These are phyloP conservation scores for Candolleomyces eurysporus DNA, from an alignment of 768 basidiomycete species.

Conservation along the genomic window DNA sequence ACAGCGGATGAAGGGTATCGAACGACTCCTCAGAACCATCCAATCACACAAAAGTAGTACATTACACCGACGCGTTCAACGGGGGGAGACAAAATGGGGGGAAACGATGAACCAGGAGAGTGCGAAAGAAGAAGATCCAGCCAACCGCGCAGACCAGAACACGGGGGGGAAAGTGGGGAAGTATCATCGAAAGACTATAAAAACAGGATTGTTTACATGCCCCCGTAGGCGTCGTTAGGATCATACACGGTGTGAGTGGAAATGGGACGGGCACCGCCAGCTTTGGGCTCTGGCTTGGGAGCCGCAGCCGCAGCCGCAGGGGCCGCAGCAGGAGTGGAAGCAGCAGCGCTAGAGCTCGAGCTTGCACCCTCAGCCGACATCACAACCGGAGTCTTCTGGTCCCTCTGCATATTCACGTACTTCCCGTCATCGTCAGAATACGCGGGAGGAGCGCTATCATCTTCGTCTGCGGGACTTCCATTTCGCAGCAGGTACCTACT, in stretches of 20 bases:
- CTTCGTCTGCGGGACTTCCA: constrained; percentile 5
- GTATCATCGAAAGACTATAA: too few species aligned
- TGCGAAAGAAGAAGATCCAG: too few species aligned
- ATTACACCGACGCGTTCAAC: too few species aligned
- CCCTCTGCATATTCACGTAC: constrained; percentile 17
- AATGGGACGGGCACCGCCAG: not conserved
- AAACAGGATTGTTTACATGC: not conserved
- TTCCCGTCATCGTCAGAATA: constrained; percentile 18
- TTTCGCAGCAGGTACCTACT: constrained; percentile 8
- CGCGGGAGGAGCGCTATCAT: constrained; percentile 21
- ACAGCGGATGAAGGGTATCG: too few species aligned
- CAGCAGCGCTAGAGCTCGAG: not conserved
- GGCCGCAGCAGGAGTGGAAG: not conserved
- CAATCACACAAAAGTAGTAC: too few species aligned
- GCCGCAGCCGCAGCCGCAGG: constrained; percentile 2
- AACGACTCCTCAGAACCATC: too few species aligned
- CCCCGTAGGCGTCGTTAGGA: constrained; percentile 14
- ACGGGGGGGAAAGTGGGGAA: too few species aligned
- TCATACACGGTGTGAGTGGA: constrained; percentile 14
- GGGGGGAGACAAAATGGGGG: too few species aligned
- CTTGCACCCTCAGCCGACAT: constrained; percentile 1
- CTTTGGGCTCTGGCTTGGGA: constrained; percentile 7
- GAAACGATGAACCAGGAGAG: too few species aligned
- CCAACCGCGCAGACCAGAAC: too few species aligned
- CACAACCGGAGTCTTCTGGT: constrained; percentile 18